A percentile compares a stretch with the other conserved stretches of the same genome.
Conservation (phyloP, 768 basidiomycete genomes). For the Leccinum disarticulatum region DNA sequence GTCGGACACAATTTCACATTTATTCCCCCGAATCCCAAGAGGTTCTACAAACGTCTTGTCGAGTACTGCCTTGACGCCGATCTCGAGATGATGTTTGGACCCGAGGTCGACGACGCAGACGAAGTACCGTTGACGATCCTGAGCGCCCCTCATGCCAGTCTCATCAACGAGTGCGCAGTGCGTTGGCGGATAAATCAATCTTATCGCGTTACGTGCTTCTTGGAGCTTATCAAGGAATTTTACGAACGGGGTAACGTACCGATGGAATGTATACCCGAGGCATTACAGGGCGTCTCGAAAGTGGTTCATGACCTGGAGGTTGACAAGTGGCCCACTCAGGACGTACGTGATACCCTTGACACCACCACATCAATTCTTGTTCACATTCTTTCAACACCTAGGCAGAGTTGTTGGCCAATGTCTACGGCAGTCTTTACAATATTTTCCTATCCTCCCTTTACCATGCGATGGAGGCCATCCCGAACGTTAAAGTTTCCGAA, state of each 20-base stretch:
- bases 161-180: slow-evolving; percentile 85
- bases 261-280: slow-evolving; percentile 92
- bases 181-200: slow-evolving; percentile 87
- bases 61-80: slow-evolving; percentile 82
- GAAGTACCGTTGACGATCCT: slow-evolving; percentile 94
- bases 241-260: slow-evolving; percentile 91
- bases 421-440: slow-evolving; percentile 78
- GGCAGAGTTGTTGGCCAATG: slow-evolving; percentile 66
- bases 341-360: slow-evolving; percentile 54
- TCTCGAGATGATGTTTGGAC: slow-evolving; percentile 85
- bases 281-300: slow-evolving; percentile 69
- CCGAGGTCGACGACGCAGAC: slow-evolving; percentile 90
- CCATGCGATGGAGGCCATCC: slow-evolving; percentile 76
- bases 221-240: slow-evolving; percentile 82
- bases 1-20: slow-evolving; percentile 82
- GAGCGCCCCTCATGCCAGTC: slow-evolving; percentile 70
- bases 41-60: slow-evolving; percentile 81
- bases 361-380: slow-evolving; percentile 2
- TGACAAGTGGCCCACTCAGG: slow-evolving; percentile 75
- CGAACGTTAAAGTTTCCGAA: slow-evolving; percentile 70
- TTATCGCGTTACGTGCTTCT: slow-evolving; percentile 75
- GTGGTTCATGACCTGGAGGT: slow-evolving; percentile 68
- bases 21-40: slow-evolving; percentile 86
- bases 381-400: slow-evolving; percentile 28
- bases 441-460: slow-evolving; percentile 84